phyloP scores from a whole-genome alignment of 371 early-diverging fungal genomes.

The Apophysomyces variabilis region DNA sequence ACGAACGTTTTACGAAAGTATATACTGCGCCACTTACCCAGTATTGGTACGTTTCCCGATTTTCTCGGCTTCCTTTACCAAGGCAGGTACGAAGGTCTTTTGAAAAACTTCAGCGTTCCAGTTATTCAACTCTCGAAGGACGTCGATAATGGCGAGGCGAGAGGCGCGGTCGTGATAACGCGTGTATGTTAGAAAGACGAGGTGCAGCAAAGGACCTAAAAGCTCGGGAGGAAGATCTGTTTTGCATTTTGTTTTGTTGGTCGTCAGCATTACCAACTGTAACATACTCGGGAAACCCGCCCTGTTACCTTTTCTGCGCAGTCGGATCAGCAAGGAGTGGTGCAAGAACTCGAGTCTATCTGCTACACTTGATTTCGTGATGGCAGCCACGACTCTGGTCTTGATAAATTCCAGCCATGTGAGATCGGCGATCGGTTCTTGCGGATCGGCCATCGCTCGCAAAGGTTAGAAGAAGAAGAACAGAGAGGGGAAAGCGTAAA shows the following conservation, averaged over 20 bases:
- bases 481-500: background rate
- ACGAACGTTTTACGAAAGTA: background rate
- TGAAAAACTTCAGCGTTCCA: slow-evolving; percentile 66
- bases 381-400: slow-evolving; percentile 50
- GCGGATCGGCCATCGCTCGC: slow-evolving; percentile 34
- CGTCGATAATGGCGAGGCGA: slow-evolving; percentile 61
- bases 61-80: slow-evolving; percentile 59
- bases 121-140: slow-evolving; percentile 60
- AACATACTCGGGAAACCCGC: background rate
- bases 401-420: slow-evolving; percentile 65
- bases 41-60: slow-evolving; percentile 54
- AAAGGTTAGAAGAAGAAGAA: slow-evolving; percentile 2
- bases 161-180: slow-evolving; percentile 70
- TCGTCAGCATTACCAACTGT: slow-evolving; percentile 4
- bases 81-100: slow-evolving; percentile 55
- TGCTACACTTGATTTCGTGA: slow-evolving; percentile 55
- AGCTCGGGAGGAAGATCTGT: slow-evolving; percentile 63
- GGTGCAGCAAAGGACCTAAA: slow-evolving; percentile 57
- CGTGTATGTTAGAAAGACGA: slow-evolving; percentile 62
- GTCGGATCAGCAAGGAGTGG: slow-evolving; percentile 58
- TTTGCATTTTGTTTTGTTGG: background rate
- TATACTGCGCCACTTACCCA: slow-evolving; percentile 47
- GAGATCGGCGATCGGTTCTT: slow-evolving; percentile 50
- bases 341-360: slow-evolving; percentile 61
- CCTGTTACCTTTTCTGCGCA: slow-evolving; percentile 60